Conservation (phyloP, 2,329 filamentous ascomycete species). For the Fusarium cyanostomum region DNA sequence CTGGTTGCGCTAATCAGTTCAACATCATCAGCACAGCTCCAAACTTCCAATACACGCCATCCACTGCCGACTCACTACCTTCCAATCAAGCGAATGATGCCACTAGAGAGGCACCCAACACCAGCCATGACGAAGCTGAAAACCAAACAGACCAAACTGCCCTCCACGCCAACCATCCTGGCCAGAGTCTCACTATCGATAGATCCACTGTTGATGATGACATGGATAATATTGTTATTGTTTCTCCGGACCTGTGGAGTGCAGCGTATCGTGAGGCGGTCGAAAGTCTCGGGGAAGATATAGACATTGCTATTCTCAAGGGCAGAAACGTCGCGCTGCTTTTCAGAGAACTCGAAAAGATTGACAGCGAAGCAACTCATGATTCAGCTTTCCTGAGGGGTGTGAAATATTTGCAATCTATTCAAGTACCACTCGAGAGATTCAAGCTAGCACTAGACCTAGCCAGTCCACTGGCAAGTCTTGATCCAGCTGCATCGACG, state of each 20-base stretch:
- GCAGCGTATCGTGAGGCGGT: constrained; percentile 43
- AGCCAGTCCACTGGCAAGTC: constrained; percentile 23
- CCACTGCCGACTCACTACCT: too few species aligned
- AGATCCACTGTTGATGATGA: not conserved
- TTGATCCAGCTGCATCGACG: constrained; percentile 38
- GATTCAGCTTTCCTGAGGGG: constrained; percentile 33
- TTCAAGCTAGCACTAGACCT: constrained; percentile 30
- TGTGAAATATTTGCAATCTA: constrained; percentile 16
- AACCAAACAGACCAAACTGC: not conserved
- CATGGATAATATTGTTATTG: not conserved
- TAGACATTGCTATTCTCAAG: constrained; percentile 39
- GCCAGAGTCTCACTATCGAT: not conserved
- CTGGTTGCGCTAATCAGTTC: too few species aligned
- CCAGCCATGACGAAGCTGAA: too few species aligned
- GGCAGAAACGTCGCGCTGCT: constrained; percentile 39
- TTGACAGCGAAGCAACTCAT: constrained; percentile 32
- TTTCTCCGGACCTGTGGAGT: constrained; percentile 40
- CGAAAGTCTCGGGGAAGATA: constrained; percentile 38
- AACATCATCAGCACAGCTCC: too few species aligned
- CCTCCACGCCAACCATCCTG: not conserved
- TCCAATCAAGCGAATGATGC: too few species aligned
- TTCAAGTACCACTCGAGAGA: constrained; percentile 22
- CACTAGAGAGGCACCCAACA: too few species aligned
- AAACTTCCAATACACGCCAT: too few species aligned
- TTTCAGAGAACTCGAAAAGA: constrained; percentile 39